A percentile compares a stretch with the other conserved stretches of the same genome.
These are phyloP conservation scores for Corynascus novoguineensis DNA, from an alignment of 495 filamentous ascomycete species.

Conservation along the genomic window DNA sequence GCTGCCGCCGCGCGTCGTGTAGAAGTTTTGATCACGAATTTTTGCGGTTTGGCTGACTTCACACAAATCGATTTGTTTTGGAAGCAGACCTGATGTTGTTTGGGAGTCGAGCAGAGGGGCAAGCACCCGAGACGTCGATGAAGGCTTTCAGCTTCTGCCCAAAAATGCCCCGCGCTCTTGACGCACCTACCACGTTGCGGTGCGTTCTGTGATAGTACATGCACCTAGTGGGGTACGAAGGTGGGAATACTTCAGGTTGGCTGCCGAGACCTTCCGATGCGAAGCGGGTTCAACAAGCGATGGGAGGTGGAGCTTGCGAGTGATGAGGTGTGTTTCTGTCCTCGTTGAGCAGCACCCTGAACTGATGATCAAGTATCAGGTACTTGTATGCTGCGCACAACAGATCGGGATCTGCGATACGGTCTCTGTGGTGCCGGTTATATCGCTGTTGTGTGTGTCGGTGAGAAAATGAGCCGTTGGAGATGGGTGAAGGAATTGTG, in stretches of 20 bases:
- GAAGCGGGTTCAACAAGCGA: neutral
- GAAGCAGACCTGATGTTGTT: neutral
- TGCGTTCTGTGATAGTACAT: constrained; percentile 1
- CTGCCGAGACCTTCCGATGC: constrained; percentile 23
- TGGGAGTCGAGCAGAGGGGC: neutral
- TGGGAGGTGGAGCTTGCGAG: neutral
- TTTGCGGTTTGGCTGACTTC: constrained; percentile 6
- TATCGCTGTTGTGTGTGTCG: neutral
- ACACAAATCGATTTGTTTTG: constrained; percentile 1
- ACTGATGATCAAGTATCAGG: too few relatives aligned
- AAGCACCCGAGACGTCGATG: neutral
- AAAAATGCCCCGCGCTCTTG: neutral
- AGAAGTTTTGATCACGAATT: neutral
- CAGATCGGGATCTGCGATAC: too few relatives aligned
- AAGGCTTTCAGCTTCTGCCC: constrained; percentile 4
- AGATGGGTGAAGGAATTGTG: too few relatives aligned
- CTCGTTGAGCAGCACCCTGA: too few relatives aligned
- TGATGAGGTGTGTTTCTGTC: too few relatives aligned
- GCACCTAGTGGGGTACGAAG: neutral
- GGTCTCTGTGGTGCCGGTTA: neutral
- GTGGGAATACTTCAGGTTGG: neutral
- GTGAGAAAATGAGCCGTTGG: too few relatives aligned
- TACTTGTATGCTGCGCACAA: too few relatives aligned
- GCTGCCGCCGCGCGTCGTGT: neutral
- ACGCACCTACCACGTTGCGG: constrained; percentile 3